Base-by-base conservation (phyloP, 495 filamentous ascomycete genomes). In the Darksidea phi region DNA sequence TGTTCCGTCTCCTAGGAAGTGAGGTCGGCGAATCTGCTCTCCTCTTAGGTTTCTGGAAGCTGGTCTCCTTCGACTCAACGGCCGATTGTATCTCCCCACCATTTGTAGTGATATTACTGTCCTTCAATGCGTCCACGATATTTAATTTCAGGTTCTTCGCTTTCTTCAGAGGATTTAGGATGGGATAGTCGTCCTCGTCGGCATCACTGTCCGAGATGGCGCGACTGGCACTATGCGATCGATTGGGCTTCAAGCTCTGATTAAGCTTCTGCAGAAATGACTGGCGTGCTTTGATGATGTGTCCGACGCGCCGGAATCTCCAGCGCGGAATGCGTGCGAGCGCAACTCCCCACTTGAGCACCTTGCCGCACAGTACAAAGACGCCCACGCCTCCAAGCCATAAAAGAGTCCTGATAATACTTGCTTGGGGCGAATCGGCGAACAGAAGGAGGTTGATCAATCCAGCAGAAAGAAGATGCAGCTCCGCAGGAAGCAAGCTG, bases 241-340 rank as follows among this genome's bases (percentile, higher is more conserved):
- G 24, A 13, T 36, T 43, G 1, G 55, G 43, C 59, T 36, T 57
- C 21, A 69, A 34, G 20, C 59, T 49, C 10, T 79, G 74, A 34
- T 81, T 79, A 37, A 86, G 71, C 28, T 75, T 67, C 60, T 80
- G 77, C n/a, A 85, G 61, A 48, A 84, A 74, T 12, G 74, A 74
- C 45, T 78, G 79, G 17, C 73, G 75, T 13, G 78, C 77, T 56
- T 74, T 74, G 23, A 78, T 75, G 23, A 74, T 63, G 12, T 73
- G 74, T 0, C 77, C 76, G 12, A 80, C 72, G 18, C 85, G 83
- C 61, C 85, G 82, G 64, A 97, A 92, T 34, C 91, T 87, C 90
- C 93, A 97, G 60, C 82, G 89, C 1, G 94, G 94, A 36, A 98
- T 88, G 41, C 95, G 79, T 17, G 93, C 91, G 42, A 98, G 75